Conservation (phyloP, 495 filamentous ascomycete species). For the Thermochaetoides thermophila region DNA sequence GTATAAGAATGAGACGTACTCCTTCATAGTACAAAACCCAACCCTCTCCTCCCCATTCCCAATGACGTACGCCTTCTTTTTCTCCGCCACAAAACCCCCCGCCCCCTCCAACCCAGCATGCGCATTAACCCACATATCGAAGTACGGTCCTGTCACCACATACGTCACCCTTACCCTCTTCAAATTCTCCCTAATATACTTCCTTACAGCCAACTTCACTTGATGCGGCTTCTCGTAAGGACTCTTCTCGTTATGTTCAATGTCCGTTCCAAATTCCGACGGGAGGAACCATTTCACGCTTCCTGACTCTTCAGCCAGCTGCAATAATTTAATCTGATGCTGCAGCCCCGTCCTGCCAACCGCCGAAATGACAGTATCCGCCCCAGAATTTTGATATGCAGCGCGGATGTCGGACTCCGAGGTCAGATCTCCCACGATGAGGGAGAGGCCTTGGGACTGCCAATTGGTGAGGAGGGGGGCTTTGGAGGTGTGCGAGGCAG, state of each 20-base stretch:
- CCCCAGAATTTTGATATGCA: slow-evolving; percentile 41
- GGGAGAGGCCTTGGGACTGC: slow-evolving; percentile 34
- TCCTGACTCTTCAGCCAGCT: slow-evolving; percentile 38
- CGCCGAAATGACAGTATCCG: slow-evolving; percentile 53
- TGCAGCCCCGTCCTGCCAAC: slow-evolving; percentile 44
- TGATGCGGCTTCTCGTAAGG: slow-evolving; percentile 52
- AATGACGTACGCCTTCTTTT: slow-evolving; percentile 43
- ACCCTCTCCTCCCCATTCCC: slow-evolving; percentile 41
- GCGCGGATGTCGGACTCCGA: slow-evolving; percentile 35
- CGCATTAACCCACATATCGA: slow-evolving; percentile 45
- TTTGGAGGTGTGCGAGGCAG: slow-evolving; percentile 31
- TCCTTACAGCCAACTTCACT: slow-evolving; percentile 50
- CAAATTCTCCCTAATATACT: slow-evolving; percentile 36
- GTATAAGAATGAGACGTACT: slow-evolving; percentile 34
- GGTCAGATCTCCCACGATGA: slow-evolving; percentile 45
- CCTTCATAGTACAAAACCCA: slow-evolving; percentile 50
- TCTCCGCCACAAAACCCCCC: slow-evolving; percentile 40
- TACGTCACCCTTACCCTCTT: slow-evolving; percentile 47
- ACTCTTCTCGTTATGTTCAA: slow-evolving; percentile 45
- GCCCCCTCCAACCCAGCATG: slow-evolving; percentile 18
- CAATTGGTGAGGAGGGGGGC: slow-evolving; percentile 33
- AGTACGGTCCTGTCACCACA: slow-evolving; percentile 56
- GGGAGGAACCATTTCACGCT: slow-evolving; percentile 53
- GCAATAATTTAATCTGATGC: slow-evolving; percentile 43
- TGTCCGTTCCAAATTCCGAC: slow-evolving; percentile 62